These are phyloP conservation scores for Globisporangium middletonii DNA, from an alignment of 352 stramenopile genomes.

Conservation along the genomic window DNA sequence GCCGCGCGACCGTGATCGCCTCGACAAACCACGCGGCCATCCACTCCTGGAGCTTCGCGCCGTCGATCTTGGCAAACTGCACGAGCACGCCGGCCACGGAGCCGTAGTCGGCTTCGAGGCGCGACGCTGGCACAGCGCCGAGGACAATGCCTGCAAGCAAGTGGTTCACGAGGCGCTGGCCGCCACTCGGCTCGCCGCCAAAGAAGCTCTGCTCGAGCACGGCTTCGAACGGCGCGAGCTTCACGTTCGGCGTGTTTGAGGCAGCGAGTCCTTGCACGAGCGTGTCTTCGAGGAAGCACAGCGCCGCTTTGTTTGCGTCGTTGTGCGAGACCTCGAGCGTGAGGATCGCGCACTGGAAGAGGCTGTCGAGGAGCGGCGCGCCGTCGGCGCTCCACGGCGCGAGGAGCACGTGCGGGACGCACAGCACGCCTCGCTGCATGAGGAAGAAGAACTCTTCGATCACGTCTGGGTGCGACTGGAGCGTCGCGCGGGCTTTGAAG, in stretches of 20 bases:
- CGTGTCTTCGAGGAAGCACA: conserved; percentile 89
- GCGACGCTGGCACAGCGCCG: conserved; percentile 43
- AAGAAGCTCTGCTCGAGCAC: conserved; percentile 23
- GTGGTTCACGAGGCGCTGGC: conserved; percentile 52
- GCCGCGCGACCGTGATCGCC: conserved; percentile 25
- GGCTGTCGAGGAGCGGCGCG: conserved; percentile 51
- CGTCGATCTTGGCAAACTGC: conserved; percentile 63
- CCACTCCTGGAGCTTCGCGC: conserved; percentile 45
- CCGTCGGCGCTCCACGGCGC: conserved; percentile 24
- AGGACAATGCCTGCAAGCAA: conserved; percentile 64
- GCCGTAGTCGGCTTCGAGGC: conserved; percentile 76
- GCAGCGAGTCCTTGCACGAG: conserved; percentile 23
- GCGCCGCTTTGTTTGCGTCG: conserved; percentile 91
- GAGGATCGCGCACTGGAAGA: conserved; percentile 83
- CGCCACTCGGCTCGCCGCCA: conserved; percentile 12
- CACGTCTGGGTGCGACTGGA: conserved; percentile 86
- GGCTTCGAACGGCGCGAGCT: conserved; percentile 14
- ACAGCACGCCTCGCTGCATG: conserved; percentile 85
- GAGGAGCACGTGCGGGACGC: conserved; percentile 74
- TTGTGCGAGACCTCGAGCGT: conserved; percentile 91
- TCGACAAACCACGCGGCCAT: conserved; percentile 61
- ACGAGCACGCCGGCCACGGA: conserved; percentile 70
- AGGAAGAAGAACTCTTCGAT: conserved; percentile 97
- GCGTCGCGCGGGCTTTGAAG: conserved; percentile 53
- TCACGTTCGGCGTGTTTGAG: conserved; percentile 10